These are phyloP conservation scores for Guyanaporus albipodus DNA, from an alignment of 768 basidiomycete genomes.

Conservation along the genomic window DNA sequence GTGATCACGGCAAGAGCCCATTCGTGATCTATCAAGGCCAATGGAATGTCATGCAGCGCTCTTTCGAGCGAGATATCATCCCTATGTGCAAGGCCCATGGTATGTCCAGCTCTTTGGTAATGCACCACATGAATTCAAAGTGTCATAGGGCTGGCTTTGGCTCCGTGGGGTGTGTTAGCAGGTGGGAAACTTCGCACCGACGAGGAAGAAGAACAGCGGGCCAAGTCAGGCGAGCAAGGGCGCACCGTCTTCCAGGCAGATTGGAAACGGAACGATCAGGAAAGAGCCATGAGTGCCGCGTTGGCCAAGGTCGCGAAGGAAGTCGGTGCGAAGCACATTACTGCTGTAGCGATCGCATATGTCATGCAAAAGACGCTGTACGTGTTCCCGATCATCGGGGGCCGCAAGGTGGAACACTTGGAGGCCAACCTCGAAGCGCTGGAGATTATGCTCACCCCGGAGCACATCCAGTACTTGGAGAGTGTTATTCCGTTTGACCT, in stretches of 20 bases:
- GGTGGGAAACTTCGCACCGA: conserved; percentile 27
- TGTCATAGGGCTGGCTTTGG: conserved; percentile 23
- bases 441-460: conserved; percentile 35
- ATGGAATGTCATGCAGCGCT: conserved; percentile 32
- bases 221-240: conserved; percentile 36
- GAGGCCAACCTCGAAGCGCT: conserved; percentile 41
- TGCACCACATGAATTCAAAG: background rate
- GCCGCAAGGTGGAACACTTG: conserved; percentile 43
- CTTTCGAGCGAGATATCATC: conserved; percentile 44
- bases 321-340: conserved; percentile 35
- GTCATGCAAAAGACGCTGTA: conserved; percentile 45
- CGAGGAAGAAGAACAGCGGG: conserved; percentile 27
- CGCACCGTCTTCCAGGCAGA: conserved; percentile 20
- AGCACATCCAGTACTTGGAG: conserved; percentile 39
- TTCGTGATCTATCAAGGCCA: conserved; percentile 44
- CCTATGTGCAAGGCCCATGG: conserved; percentile 30
- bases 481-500: conserved; percentile 32
- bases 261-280: conserved; percentile 35
- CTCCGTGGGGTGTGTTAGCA: conserved; percentile 36
- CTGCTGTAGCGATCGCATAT: conserved; percentile 40
- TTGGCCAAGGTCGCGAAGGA: conserved; percentile 40
- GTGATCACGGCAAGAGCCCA: conserved; percentile 42
- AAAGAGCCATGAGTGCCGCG: conserved; percentile 31
- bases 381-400: conserved; percentile 42
- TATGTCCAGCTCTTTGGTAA: background rate